Evolutionary conservation across 192 early-diverging fungal genomes (phyloP).

Genomic region (Podila verticillata): DNA sequence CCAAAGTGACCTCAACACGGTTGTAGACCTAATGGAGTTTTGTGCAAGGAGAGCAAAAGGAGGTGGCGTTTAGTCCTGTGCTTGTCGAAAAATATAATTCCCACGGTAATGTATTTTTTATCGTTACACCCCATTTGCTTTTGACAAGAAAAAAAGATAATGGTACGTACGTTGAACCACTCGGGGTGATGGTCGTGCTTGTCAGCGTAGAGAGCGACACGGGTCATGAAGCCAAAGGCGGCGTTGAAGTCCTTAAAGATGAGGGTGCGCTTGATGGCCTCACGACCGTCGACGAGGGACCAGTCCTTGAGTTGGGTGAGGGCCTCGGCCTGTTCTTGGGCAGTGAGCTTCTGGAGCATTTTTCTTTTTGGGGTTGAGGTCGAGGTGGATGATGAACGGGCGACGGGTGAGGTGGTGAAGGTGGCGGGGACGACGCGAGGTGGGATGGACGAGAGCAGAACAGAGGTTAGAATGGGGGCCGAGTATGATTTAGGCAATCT

Average conservation of each 20-base stretch:
- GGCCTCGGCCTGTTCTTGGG: conserved; percentile 52
- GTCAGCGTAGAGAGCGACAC: conserved; percentile 89
- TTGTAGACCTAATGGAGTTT: conserved; percentile 83
- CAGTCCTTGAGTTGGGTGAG: conserved; percentile 61
- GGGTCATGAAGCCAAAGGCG: conserved; percentile 96
- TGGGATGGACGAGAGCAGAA: neutral
- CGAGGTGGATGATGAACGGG: neutral
- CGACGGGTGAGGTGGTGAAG: neutral
- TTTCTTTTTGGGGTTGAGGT: neutral
- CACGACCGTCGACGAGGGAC: conserved; percentile 69
- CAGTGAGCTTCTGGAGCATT: conserved; percentile 52
- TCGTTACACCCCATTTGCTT: neutral
- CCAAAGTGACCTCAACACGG: conserved; percentile 85
- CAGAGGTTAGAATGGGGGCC: neutral
- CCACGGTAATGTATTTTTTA: too few relatives aligned
- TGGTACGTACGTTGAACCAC: conserved; percentile 80
- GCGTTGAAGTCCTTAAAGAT: conserved; percentile 83
- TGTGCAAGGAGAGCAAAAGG: neutral
- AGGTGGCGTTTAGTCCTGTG: neutral
- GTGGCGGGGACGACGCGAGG: neutral
- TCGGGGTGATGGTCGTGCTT: conserved; percentile 96
- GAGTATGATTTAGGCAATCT: neutral
- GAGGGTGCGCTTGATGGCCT: conserved; percentile 82
- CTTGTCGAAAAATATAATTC: too few relatives aligned
- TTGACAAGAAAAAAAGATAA: neutral